Conservation (phyloP, 305 asterid species). For the Andrographis paniculata region DNA sequence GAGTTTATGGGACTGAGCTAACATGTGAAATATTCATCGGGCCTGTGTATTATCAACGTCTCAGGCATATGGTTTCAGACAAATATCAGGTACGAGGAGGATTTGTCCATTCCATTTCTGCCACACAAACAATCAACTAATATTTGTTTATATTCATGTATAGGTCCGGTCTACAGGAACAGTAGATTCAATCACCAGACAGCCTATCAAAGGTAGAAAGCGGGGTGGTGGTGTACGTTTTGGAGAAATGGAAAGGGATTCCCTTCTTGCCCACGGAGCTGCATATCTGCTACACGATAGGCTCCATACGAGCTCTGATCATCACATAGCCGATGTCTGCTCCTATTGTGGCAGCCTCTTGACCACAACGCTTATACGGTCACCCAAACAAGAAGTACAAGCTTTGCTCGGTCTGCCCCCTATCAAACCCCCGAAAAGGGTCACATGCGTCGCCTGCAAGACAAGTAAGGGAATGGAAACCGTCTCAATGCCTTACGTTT, state of each 20-base stretch:
- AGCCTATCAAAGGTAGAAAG: constrained; percentile 91
- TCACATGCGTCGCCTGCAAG: constrained; percentile 55
- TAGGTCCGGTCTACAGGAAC: constrained; percentile 95
- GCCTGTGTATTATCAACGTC: constrained; percentile 95
- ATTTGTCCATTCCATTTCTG: not conserved
- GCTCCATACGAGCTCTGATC: constrained; percentile 85
- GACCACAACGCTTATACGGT: constrained; percentile 50
- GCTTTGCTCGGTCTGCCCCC: constrained; percentile 37
- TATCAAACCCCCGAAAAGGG: constrained; percentile 47
- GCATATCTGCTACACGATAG: constrained; percentile 88
- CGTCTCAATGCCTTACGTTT: constrained; percentile 94
- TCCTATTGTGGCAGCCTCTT: constrained; percentile 80
- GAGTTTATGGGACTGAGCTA: constrained; percentile 81
- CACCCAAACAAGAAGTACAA: constrained; percentile 33
- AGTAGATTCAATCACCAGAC: constrained; percentile 74
- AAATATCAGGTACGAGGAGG: constrained; percentile 69
- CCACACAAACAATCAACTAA: too few relatives aligned
- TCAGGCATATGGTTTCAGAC: constrained; percentile 96
- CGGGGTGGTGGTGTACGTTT: constrained; percentile 96
- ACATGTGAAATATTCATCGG: constrained; percentile 90
- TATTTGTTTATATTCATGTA: not conserved
- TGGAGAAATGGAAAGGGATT: constrained; percentile 98
- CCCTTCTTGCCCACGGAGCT: constrained; percentile 94
- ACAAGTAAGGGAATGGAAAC: constrained; percentile 93
- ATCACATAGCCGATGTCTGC: constrained; percentile 88